Base-by-base conservation (phyloP, 164 flowering plant species). In the Magnolia kwangsiensis region DNA sequence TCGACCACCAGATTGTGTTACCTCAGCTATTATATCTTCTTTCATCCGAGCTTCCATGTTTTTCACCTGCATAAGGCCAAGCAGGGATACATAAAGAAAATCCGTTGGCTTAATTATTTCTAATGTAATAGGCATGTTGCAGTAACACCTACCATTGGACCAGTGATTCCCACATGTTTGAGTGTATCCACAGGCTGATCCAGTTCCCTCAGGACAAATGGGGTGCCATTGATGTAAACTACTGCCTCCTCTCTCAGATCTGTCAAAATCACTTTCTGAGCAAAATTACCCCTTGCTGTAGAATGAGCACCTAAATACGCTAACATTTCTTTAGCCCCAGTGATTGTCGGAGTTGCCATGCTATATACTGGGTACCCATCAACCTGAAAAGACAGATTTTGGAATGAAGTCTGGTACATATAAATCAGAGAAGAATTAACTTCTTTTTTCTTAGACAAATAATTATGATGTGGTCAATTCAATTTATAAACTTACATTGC, bases 211-310 rank as follows among this genome's bases (percentile, higher is more conserved):
- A 93, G 91, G 51, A 95, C 98, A 86, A 95, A 95, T 1, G 97
- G 97, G 19, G 93, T 90, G 76, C 90, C 95, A 80, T 91, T 89
- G 67, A 95, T 93, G 83, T 93, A 95, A 70, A 95, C 97, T 83
- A 93, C 94, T 68, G 97, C 97, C 81, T 95, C 98, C 87, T 95
- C 98, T 85, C 98, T 87, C 71, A 95, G 77, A 83, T 95, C 98
- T 61, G 94, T 91, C 72, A 93, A 24, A 69, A 91, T 81, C 51
- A 90, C 97, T 86, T 88, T 93, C 74, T 78, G 80, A 65, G 79
- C 23, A 76, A 50, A 63, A 55, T 72, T 80, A 74, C 78, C 85
- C 75, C 84, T 86, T 37, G 73, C 81, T 51, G 67, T 77, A 69
- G 90, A 80, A 82, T 85, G 83, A 77, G 91, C 89, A 78, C 86